Evolutionary conservation across 1,284 basidiomycete genomes (phyloP).

Genomic region (Boletus mariae): DNA sequence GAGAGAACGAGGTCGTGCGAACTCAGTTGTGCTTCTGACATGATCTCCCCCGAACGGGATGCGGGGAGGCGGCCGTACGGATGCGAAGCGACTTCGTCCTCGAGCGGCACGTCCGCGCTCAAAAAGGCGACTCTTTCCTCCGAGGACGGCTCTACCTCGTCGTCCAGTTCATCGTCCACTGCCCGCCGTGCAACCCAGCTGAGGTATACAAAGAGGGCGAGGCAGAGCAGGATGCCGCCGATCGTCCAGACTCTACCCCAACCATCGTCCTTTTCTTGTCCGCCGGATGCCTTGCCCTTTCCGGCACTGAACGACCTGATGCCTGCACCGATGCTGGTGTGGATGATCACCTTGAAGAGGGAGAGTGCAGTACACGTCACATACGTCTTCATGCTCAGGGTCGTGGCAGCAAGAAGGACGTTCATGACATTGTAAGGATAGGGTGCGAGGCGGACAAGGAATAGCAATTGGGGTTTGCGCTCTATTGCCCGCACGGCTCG

Average conservation of each 20-base stretch:
- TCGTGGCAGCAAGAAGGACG: constrained; percentile 82
- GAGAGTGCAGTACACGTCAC: constrained; percentile 77
- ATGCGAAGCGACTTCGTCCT: constrained; percentile 21
- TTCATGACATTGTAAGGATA: constrained; percentile 91
- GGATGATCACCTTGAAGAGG: constrained; percentile 82
- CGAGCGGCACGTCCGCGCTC: constrained; percentile 16
- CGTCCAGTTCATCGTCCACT: constrained; percentile 74
- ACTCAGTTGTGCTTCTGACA: constrained; percentile 27
- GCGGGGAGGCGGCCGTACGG: constrained; percentile 21
- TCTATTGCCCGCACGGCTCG: constrained; percentile 85
- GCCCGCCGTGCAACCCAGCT: constrained; percentile 76
- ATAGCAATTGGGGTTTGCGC: constrained; percentile 77
- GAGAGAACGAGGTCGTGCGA: constrained; percentile 16
- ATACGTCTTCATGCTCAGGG: constrained; percentile 77
- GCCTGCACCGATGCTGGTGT: constrained; percentile 77
- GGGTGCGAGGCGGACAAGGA: constrained; percentile 81
- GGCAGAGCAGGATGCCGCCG: constrained; percentile 66
- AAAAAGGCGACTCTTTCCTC: constrained; percentile 48
- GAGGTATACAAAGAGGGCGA: constrained; percentile 77
- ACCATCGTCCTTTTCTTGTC: constrained; percentile 38
- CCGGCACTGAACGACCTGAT: constrained; percentile 72
- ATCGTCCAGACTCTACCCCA: constrained; percentile 62
- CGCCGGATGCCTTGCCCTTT: constrained; percentile 39
- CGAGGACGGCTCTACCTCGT: constrained; percentile 39
- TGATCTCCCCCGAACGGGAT: constrained; percentile 22